A percentile compares a stretch with the other conserved stretches of the same genome.
phyloP scores from a whole-genome alignment of 805 yeast genomes.

The Suhomyces tanzawaensis region DNA sequence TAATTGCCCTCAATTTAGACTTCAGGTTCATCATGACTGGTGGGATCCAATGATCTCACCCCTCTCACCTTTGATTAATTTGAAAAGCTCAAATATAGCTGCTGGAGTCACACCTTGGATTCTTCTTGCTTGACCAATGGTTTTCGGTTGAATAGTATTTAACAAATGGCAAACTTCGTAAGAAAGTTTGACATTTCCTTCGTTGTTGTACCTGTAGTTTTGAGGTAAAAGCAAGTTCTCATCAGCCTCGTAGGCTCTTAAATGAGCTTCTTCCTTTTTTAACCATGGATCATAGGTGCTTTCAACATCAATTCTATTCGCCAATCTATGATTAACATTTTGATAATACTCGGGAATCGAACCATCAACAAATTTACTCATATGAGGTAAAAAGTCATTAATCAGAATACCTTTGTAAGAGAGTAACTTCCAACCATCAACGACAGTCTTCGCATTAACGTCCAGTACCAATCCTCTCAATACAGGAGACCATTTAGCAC shows the following conservation, averaged over 20 bases:
- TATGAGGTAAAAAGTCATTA: constrained; percentile 28
- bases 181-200: constrained; percentile 56
- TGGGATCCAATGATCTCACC: too few species aligned
- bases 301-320: constrained; percentile 67
- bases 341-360: constrained; percentile 24
- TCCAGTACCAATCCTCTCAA: constrained; percentile 49
- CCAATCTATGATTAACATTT: constrained; percentile 38
- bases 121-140: constrained; percentile 93
- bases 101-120: constrained; percentile 96
- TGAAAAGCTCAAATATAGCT: constrained; percentile 75
- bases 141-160: constrained; percentile 76
- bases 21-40: too few species aligned
- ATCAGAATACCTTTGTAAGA: constrained; percentile 48
- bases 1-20: too few species aligned
- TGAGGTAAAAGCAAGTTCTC: constrained; percentile 72
- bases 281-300: constrained; percentile 82
- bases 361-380: constrained; percentile 20
- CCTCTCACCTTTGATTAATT: constrained; percentile 44
- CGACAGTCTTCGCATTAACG: constrained; percentile 37
- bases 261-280: constrained; percentile 64
- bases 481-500: constrained; percentile 60
- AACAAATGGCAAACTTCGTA: constrained; percentile 69
- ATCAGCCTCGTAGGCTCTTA: constrained; percentile 79
- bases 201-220: constrained; percentile 57
- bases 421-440: constrained; percentile 68